Evolutionary conservation across 2,329 filamentous ascomycete species (phyloP).

Genomic region (Dothidotthia symphoricarpi): DNA sequence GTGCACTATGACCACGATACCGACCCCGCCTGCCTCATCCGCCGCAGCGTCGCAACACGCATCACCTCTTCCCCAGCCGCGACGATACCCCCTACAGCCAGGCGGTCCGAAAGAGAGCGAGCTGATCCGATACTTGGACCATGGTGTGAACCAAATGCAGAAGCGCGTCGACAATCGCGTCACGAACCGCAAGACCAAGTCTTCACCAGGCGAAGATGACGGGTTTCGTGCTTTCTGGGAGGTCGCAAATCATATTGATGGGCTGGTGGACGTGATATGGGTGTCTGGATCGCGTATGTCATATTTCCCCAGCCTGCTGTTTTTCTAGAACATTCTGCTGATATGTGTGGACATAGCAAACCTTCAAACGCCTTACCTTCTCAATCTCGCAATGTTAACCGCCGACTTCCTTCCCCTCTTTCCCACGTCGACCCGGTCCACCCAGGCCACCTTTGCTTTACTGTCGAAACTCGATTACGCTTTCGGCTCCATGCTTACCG

Average conservation of each 20-base stretch:
- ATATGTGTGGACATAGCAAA: slow-evolving; percentile 53
- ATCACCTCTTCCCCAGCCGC: slow-evolving; percentile 52
- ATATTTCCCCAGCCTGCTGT: neutral
- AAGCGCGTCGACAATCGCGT: slow-evolving; percentile 32
- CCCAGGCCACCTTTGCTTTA: slow-evolving; percentile 66
- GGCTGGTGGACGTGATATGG: slow-evolving; percentile 79
- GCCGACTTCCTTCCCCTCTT: slow-evolving; percentile 72
- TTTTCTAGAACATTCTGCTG: neutral
- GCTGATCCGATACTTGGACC: slow-evolving; percentile 59
- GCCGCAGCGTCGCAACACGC: slow-evolving; percentile 42
- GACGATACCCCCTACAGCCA: slow-evolving; percentile 52
- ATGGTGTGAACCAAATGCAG: slow-evolving; percentile 42
- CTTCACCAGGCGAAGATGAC: slow-evolving; percentile 35
- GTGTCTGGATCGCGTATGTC: slow-evolving; percentile 77
- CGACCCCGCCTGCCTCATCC: slow-evolving; percentile 53
- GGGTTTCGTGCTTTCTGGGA: slow-evolving; percentile 66
- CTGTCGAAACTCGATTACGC: slow-evolving; percentile 79
- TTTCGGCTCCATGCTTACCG: slow-evolving; percentile 72
- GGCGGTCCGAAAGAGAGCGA: slow-evolving; percentile 59
- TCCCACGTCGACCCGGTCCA: slow-evolving; percentile 61
- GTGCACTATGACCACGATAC: slow-evolving; percentile 14
- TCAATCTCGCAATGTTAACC: slow-evolving; percentile 72
- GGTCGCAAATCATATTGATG: slow-evolving; percentile 71
- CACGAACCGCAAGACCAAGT: slow-evolving; percentile 51
- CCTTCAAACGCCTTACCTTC: slow-evolving; percentile 79